Evolutionary conservation across 371 early-diverging fungal genomes (phyloP).

Genomic region (Mycotypha africana): DNA sequence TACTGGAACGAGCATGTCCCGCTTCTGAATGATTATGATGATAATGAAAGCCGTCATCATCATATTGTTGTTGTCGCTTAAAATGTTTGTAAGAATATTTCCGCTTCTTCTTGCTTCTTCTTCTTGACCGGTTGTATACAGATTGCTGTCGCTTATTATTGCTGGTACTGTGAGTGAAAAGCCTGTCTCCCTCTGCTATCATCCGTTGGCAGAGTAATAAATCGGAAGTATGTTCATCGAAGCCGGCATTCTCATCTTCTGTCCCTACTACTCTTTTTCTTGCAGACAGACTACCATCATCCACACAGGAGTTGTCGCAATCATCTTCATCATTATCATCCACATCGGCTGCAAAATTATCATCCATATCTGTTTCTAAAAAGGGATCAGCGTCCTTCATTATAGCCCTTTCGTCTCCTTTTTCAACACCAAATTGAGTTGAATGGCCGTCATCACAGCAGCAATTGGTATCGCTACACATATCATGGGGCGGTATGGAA

Average conservation of each 20-base stretch:
- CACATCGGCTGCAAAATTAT: no score
- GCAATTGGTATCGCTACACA: constrained; percentile 16
- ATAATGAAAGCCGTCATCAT: constrained; percentile 23
- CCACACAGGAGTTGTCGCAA: no score
- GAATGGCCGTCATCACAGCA: no score
- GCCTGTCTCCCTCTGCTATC: no score
- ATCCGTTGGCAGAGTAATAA: no score
- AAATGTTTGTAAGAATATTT: background rate
- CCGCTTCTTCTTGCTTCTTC: constrained; percentile 1
- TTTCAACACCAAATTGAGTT: background rate
- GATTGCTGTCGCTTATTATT: background rate
- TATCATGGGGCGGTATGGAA: constrained; percentile 19
- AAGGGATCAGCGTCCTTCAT: background rate
- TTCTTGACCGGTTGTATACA: background rate
- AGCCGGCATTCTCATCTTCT: background rate
- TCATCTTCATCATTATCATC: background rate
- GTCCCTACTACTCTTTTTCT: no score
- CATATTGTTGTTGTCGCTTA: constrained; percentile 1
- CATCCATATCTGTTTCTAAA: background rate
- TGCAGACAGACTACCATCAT: no score
- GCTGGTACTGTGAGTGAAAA: no score
- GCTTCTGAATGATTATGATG: constrained; percentile 5
- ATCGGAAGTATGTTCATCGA: background rate
- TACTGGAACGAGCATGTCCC: constrained; percentile 8
- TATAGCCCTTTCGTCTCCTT: background rate